Evolutionary conservation across 78 protist species (phyloP).

Genomic region (Speleostelium caveatum): DNA sequence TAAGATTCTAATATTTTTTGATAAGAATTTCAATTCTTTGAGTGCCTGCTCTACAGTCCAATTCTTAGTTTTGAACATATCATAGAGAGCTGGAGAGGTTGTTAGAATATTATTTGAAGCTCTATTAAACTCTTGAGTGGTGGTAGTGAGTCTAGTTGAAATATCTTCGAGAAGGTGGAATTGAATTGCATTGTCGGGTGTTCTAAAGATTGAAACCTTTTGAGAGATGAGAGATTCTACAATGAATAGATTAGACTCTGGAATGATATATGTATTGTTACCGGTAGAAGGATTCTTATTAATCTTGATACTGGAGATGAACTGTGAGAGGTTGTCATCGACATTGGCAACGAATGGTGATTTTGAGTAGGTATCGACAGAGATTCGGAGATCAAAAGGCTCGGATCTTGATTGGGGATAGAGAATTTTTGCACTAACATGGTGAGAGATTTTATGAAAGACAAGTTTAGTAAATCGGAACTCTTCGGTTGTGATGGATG

Average conservation of each 20-base stretch:
- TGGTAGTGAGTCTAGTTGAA: constrained; percentile 59
- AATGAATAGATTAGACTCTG: constrained; percentile 61
- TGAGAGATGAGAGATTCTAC: constrained; percentile 41
- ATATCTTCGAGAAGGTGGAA: constrained; percentile 50
- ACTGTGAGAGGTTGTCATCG: constrained; percentile 30
- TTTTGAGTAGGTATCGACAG: constrained; percentile 46
- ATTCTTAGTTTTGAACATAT: constrained; percentile 49
- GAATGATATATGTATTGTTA: constrained; percentile 37
- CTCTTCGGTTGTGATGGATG: not conserved
- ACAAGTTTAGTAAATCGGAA: constrained; percentile 30
- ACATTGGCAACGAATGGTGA: not conserved
- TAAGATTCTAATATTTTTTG: constrained; percentile 49
- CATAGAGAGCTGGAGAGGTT: constrained; percentile 61
- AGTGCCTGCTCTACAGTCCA: constrained; percentile 41
- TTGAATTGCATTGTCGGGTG: constrained; percentile 15
- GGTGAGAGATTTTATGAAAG: constrained; percentile 31
- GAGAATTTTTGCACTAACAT: constrained; percentile 36
- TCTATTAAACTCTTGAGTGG: constrained; percentile 44
- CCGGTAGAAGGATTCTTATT: constrained; percentile 19
- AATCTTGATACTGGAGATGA: constrained; percentile 34
- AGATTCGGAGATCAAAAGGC: constrained; percentile 40
- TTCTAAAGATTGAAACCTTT: constrained; percentile 55
- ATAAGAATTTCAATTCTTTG: constrained; percentile 28
- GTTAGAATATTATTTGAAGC: constrained; percentile 11
- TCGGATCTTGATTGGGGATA: constrained; percentile 41